A percentile compares a stretch with the other conserved stretches of the same genome.
Conservation (phyloP, 148 eudicot species). For the Fagopyrum tataricum region DNA sequence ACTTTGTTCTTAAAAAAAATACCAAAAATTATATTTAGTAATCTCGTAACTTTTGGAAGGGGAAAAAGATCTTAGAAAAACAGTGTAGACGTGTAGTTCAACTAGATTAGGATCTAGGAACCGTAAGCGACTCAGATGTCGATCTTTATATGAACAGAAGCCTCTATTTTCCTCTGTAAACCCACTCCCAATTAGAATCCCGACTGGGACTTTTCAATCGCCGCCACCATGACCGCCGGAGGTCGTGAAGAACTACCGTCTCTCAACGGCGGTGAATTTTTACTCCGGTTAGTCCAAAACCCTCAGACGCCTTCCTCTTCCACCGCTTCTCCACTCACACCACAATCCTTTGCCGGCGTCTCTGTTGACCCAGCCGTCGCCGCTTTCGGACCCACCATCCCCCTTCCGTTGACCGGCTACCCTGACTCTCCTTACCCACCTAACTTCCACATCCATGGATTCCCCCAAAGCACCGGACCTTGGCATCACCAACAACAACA, state of each 20-base stretch:
- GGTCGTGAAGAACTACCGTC: constrained; percentile 36
- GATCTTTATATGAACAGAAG: not conserved
- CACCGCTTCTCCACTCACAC: constrained; percentile 14
- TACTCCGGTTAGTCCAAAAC: constrained; percentile 58
- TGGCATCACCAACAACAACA: constrained; percentile 29
- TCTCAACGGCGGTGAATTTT: constrained; percentile 46
- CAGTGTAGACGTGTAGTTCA: not conserved
- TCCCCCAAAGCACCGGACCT: constrained; percentile 22
- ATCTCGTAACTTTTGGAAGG: no score
- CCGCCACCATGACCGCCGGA: constrained; percentile 29
- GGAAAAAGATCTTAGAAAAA: not conserved
- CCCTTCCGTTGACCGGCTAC: constrained; percentile 17
- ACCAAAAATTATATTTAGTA: no score
- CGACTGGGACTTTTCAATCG: not conserved
- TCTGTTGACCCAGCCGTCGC: constrained; percentile 63
- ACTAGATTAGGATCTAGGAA: not conserved
- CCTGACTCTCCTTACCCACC: constrained; percentile 17
- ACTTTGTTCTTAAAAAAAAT: no score
- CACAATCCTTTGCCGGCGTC: constrained; percentile 17
- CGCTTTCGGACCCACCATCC: constrained; percentile 56
- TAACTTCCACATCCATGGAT: constrained; percentile 35
- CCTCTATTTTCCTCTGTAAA: not conserved
- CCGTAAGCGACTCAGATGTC: not conserved
- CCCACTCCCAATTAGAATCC: not conserved
- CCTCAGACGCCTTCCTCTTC: constrained; percentile 23